Percentiles rank a stretch among this genome's conserved stretches.
Conservation (phyloP, 2,329 filamentous ascomycete species). For the Colletotrichum noveboracense region DNA sequence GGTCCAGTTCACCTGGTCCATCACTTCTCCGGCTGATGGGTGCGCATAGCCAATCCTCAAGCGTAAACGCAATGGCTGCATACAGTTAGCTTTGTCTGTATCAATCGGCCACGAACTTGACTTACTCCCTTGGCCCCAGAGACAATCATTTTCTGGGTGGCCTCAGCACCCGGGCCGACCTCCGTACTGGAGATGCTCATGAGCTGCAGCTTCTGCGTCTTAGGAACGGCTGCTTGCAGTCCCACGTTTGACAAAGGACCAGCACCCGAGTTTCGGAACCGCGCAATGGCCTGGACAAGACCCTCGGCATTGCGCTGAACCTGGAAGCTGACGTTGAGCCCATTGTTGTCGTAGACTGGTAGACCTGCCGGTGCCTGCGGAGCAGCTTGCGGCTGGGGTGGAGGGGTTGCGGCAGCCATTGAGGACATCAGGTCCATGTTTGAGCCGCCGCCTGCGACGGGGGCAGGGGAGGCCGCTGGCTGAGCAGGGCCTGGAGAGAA, state of each 20-base stretch:
- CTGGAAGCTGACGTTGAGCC: slow-evolving; percentile 79
- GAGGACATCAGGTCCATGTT: slow-evolving; percentile 54
- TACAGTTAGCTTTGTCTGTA: not conserved
- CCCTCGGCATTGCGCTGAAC: slow-evolving; percentile 83
- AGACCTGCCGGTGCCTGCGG: slow-evolving; percentile 58
- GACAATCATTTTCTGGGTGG: slow-evolving; percentile 90
- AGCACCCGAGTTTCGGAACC: slow-evolving; percentile 81
- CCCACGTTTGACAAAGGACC: slow-evolving; percentile 75
- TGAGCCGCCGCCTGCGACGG: slow-evolving; percentile 36
- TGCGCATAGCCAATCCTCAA: slow-evolving; percentile 83
- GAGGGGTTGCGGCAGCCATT: slow-evolving; percentile 44
- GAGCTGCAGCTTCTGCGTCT: slow-evolving; percentile 92
- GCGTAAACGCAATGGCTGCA: slow-evolving; percentile 81
- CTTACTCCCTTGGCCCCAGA: slow-evolving; percentile 87
- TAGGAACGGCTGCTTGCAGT: slow-evolving; percentile 93
- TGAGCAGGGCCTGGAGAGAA: slow-evolving; percentile 54
- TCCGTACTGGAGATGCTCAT: slow-evolving; percentile 87
- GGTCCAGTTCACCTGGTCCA: slow-evolving; percentile 96
- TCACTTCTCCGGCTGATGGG: slow-evolving; percentile 71
- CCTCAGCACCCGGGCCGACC: slow-evolving; percentile 78
- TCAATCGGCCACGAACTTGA: slow-evolving; percentile 30
- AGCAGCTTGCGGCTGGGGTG: slow-evolving; percentile 32
- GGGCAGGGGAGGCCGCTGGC: slow-evolving; percentile 31
- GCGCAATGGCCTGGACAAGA: slow-evolving; percentile 80
- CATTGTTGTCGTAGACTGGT: slow-evolving; percentile 86